Base-by-base conservation (phyloP, 2,329 filamentous ascomycete genomes). In the Calonectria hawksworthii region DNA sequence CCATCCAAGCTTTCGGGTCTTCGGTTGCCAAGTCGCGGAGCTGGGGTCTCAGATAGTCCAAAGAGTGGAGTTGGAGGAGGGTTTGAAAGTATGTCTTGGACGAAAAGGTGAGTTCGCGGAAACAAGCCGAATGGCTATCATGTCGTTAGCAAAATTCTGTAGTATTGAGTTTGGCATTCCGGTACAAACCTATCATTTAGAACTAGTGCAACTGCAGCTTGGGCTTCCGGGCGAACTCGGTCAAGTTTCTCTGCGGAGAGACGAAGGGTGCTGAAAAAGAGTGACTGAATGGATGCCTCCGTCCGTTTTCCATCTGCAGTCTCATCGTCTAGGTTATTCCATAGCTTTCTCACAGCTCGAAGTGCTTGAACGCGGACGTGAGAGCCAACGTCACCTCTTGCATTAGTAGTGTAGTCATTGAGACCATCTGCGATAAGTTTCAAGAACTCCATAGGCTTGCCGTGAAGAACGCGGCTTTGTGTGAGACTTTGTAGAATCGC, bases 171-270 rank as follows among this genome's bases (percentile, higher is more conserved):
- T 61, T 38, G n/a, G 56, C 56, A 38, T 36, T 36, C 34, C 56
- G 34, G 30, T 50, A 56, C 86, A 72, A 83, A 93, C 92, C 83
- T 84, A 30, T 86, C 75, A 32, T 85, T 77, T n/a, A 91, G 78
- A 28, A 86, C 80, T 59, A 90, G 77, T 6, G 85, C 85, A 59
- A 93, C 80, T 13, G 89, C 88, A 38, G 87, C 85, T 75, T 93
- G 92, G 1, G 93, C 94, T 76, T 92, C 90, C 0, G 91, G 87
- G 30, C 97, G 92, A 23, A 99, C 94, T 76, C 95, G 94, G 83
- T 99, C 96, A 2, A 99, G 89, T 83, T 98, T 98, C 85, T 99
- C 97, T 0, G 94, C 91, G 2, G 95, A 93, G 18, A 99, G 89
- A 1, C 96, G 91, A 38, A 95, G 87, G 2, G 89, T 85, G 34